phyloP scores from a whole-genome alignment of 1,139 yeast species.

The Yamadazyma dushanensis region DNA sequence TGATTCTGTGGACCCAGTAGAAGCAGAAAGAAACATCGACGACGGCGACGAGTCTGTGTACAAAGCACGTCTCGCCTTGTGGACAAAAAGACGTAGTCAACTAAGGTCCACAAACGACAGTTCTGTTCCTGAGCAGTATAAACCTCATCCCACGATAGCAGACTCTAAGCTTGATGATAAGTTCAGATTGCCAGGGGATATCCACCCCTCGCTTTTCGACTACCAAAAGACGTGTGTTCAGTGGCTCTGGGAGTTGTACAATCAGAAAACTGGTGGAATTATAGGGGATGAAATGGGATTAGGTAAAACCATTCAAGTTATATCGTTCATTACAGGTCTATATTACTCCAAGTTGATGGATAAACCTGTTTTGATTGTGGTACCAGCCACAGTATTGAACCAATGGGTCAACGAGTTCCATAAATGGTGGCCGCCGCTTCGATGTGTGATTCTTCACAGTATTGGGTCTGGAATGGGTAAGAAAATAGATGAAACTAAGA shows the following conservation, averaged over 20 bases:
- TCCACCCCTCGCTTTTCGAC: constrained; percentile 81
- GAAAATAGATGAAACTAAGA: constrained; percentile 45
- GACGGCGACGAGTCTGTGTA: constrained; percentile 77
- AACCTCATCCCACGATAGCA: constrained; percentile 74
- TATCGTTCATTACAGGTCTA: constrained; percentile 85
- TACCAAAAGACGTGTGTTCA: constrained; percentile 93
- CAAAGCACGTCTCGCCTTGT: constrained; percentile 54
- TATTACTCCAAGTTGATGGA: constrained; percentile 76
- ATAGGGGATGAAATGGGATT: constrained; percentile 98
- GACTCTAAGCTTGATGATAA: constrained; percentile 73
- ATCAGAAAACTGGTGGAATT: constrained; percentile 90
- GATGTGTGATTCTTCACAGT: constrained; percentile 85
- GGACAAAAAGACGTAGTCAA: constrained; percentile 54
- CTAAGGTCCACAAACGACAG: constrained; percentile 21
- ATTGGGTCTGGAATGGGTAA: constrained; percentile 85
- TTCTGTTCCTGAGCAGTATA: constrained; percentile 57
- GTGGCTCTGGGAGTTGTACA: constrained; percentile 77
- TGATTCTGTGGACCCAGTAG: constrained; percentile 15
- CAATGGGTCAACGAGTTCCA: constrained; percentile 98
- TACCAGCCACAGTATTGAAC: constrained; percentile 93
- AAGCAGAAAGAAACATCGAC: constrained; percentile 52
- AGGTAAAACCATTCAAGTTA: constrained; percentile 92
- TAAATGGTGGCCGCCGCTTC: constrained; percentile 96
- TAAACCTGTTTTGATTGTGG: constrained; percentile 83
- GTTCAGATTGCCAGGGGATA: constrained; percentile 85